phyloP scores from a whole-genome alignment of 352 stramenopile species.

The Globisporangium acanthophoron region DNA sequence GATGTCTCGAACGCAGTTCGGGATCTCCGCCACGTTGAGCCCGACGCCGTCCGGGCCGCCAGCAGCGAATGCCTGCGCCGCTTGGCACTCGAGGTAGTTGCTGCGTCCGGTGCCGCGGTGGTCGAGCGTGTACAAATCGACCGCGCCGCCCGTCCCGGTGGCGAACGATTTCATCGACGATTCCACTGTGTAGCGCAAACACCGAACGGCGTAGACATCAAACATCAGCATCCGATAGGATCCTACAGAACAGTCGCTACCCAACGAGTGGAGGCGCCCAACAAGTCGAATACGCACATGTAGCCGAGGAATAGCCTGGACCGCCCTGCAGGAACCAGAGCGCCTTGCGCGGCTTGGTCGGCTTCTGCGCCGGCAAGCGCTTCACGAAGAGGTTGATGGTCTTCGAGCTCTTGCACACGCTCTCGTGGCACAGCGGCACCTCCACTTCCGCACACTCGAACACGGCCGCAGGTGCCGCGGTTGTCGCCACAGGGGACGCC shows the following conservation, averaged over 20 bases:
- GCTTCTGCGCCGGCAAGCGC: slow-evolving; percentile 13
- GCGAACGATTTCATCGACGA: background rate
- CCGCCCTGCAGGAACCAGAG: slow-evolving; percentile 19
- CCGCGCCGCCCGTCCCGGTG: background rate
- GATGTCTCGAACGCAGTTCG: slow-evolving; percentile 3
- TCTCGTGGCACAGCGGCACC: slow-evolving; percentile 62
- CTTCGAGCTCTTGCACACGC: slow-evolving; percentile 47
- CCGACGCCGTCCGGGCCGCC: background rate
- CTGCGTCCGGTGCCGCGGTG: slow-evolving; percentile 11
- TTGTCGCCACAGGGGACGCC: background rate
- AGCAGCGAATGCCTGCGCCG: slow-evolving; percentile 2
- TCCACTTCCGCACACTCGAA: slow-evolving; percentile 53
- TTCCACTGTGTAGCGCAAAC: background rate
- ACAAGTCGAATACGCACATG: background rate
- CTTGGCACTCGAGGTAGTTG: slow-evolving; percentile 4
- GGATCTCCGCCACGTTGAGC: background rate
- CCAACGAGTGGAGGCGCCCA: no score
- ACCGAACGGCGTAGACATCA: no score
- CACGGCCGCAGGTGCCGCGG: background rate
- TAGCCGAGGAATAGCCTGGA: slow-evolving; percentile 13
- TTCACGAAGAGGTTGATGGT: slow-evolving; percentile 50
- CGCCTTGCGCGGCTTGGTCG: slow-evolving; percentile 4
- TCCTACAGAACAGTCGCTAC: no score
- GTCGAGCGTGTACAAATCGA: slow-evolving; percentile 15
- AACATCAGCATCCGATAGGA: no score